These are phyloP conservation scores for Blastobotrys proliferans DNA, from an alignment of 1,139 yeast species.

Conservation along the genomic window DNA sequence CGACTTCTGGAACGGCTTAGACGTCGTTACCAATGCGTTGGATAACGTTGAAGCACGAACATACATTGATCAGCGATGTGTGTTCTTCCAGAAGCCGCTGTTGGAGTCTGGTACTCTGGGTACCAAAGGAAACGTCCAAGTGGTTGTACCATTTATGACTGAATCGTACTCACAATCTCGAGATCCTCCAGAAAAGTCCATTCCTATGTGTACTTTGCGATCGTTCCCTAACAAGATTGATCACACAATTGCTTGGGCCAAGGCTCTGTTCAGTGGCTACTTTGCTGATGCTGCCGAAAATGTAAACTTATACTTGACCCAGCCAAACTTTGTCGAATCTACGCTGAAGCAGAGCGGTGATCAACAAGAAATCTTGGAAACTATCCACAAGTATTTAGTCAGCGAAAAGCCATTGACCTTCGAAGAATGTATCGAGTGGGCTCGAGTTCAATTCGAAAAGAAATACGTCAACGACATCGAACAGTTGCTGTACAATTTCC, in stretches of 20 bases:
- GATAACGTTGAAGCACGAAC: constrained; percentile 98
- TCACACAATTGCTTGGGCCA: constrained; percentile 99
- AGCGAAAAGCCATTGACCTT: constrained; percentile 80
- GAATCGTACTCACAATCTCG: constrained; percentile 95
- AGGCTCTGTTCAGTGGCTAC: constrained; percentile 89
- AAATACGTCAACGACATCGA: constrained; percentile 81
- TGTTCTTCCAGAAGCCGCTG: constrained; percentile 84
- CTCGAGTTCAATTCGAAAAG: constrained; percentile 80
- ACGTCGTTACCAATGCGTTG: constrained; percentile 90
- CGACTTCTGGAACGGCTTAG: constrained; percentile 78
- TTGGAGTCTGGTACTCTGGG: constrained; percentile 97
- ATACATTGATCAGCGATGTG: constrained; percentile 95
- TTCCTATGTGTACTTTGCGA: constrained; percentile 94
- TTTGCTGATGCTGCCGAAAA: constrained; percentile 88
- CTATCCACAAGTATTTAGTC: constrained; percentile 64
- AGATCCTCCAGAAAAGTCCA: constrained; percentile 97
- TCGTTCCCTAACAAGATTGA: constrained; percentile 97
- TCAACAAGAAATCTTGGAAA: constrained; percentile 78
- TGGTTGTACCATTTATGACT: constrained; percentile 84
- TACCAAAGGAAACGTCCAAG: constrained; percentile 97
- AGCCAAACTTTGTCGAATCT: constrained; percentile 88
- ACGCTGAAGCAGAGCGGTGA: constrained; percentile 90
- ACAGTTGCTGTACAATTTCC: constrained; percentile 90
- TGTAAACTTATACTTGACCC: constrained; percentile 84
- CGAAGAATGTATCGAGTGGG: constrained; percentile 95